These are phyloP conservation scores for Dactylorhiza incarnata DNA, from an alignment of 106 monocot genomes.

Conservation along the genomic window DNA sequence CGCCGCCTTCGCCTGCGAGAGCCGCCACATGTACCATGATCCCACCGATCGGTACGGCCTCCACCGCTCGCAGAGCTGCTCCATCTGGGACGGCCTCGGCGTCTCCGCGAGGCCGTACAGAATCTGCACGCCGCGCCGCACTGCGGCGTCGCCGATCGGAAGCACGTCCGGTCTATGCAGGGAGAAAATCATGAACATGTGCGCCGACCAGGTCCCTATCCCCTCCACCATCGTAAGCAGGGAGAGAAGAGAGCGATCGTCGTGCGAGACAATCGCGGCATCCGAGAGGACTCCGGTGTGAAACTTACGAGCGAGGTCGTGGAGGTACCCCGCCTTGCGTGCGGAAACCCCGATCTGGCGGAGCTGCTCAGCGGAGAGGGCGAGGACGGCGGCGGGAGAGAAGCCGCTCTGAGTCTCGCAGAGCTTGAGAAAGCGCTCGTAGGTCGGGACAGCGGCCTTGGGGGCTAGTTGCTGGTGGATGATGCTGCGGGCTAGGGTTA, in stretches of 20 bases:
- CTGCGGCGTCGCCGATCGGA: conserved; percentile 44
- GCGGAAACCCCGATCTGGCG: conserved; percentile 52
- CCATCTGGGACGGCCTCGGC: conserved; percentile 62
- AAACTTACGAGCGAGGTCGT: conserved; percentile 60
- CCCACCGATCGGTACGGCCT: conserved; percentile 58
- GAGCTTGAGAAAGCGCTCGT: conserved; percentile 61
- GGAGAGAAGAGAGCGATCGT: conserved; percentile 41
- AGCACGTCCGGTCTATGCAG: conserved; percentile 61
- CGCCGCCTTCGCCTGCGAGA: conserved; percentile 10
- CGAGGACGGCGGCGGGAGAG: conserved; percentile 36
- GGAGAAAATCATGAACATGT: conserved; percentile 64
- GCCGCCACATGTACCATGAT: conserved; percentile 71
- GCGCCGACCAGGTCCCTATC: conserved; percentile 64
- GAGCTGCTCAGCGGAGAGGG: conserved; percentile 32
- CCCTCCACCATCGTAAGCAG: conserved; percentile 70
- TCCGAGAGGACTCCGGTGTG: conserved; percentile 51
- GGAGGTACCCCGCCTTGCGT: conserved; percentile 57
- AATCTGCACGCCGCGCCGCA: conserved; percentile 59
- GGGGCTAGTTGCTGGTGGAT: conserved; percentile 73
- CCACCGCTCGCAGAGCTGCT: conserved; percentile 48
- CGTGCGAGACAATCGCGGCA: conserved; percentile 29
- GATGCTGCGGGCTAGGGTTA: conserved; percentile 61
- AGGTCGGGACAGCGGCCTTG: conserved; percentile 61
- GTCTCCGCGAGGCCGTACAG: conserved; percentile 32
- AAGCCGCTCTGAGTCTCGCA: conserved; percentile 32